Conservation (phyloP, 805 yeast genomes). For the Candida yuanshanica region DNA sequence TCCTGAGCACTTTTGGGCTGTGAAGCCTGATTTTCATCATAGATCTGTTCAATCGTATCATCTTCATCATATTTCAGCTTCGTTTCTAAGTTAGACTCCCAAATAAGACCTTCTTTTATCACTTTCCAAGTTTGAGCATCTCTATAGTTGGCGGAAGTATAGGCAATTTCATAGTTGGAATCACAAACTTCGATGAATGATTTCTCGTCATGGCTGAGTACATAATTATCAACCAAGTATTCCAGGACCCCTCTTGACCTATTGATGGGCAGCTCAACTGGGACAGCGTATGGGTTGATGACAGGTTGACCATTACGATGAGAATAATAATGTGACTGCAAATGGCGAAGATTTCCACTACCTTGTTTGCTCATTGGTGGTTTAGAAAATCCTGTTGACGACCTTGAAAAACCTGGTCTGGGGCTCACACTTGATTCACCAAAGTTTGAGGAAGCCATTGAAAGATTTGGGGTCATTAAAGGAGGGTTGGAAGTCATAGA, state of each 20-base stretch:
- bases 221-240: conserved; percentile 40
- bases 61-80: conserved; percentile 5
- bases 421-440: conserved; percentile 12
- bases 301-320: conserved; percentile 10
- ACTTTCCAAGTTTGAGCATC: conserved; percentile 63
- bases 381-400: conserved; percentile 13
- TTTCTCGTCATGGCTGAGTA: conserved; percentile 37
- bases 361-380: conserved; percentile 15
- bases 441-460: conserved; percentile 6
- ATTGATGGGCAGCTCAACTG: conserved; percentile 21
- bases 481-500: background rate
- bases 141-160: conserved; percentile 41
- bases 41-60: conserved; percentile 1
- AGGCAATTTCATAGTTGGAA: conserved; percentile 52
- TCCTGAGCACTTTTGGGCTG: no score
- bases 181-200: conserved; percentile 42
- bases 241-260: conserved; percentile 32
- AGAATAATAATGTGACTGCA: conserved; percentile 3
- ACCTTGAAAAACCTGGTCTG: conserved; percentile 22
- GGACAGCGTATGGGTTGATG: conserved; percentile 19
- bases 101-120: conserved; percentile 41
- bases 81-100: conserved; percentile 22
- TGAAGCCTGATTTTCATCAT: conserved; percentile 13
- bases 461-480: conserved; percentile 6
- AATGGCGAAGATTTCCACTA: conserved; percentile 6